Base-by-base conservation (phyloP, 768 basidiomycete genomes). In the Lentinula guzmanii region DNA sequence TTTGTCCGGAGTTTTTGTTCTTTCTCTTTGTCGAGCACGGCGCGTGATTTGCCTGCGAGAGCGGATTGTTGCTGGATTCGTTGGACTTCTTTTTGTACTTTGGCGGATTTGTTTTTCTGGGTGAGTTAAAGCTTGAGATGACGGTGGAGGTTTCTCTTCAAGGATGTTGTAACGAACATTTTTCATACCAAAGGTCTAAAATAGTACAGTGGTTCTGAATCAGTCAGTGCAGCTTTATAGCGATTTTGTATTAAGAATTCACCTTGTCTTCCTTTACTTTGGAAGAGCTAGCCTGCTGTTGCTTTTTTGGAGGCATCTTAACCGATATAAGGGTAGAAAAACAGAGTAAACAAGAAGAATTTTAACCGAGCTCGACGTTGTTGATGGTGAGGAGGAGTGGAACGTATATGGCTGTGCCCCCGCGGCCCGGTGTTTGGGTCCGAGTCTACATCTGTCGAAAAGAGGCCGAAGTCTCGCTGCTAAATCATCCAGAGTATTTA, bases 31-130 rank as follows among this genome's bases (percentile, higher is more conserved):
- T 87, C 91, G 5, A 95, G 77, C 10, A 77, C 67, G 35, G 86
- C 92, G 60, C 83, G 86, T 35, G 90, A 95, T 74, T 95, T 95
- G 42, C 95, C 95, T 0, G 87, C 72, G 66, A 77, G 66, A 3
- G 88, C 75, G 46, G 86, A 82, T 72, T 95, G 91, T 63, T 87
- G 81, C 75, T 97, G 86, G 53, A 98, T 84, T 51, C 80, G 80
- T 54, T 86, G 85, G 21, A 96, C 87, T 65, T 93, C 82, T 66
- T 89, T 86, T 78, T 98, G 90, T 31, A 95, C 95, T 74, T 90
- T 97, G 68, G 92, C 76, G 2, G 94, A 95, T 77, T 93, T 95
- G 71, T 94, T 95, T 92, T 95, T 95, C 90, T 92, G 70, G 52
- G 43, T 62, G 60, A 42, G 37, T n/a, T 28, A 39, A 59, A 28